phyloP scores from a whole-genome alignment of 208 protist species.

The Trypanosoma platydactyli region DNA sequence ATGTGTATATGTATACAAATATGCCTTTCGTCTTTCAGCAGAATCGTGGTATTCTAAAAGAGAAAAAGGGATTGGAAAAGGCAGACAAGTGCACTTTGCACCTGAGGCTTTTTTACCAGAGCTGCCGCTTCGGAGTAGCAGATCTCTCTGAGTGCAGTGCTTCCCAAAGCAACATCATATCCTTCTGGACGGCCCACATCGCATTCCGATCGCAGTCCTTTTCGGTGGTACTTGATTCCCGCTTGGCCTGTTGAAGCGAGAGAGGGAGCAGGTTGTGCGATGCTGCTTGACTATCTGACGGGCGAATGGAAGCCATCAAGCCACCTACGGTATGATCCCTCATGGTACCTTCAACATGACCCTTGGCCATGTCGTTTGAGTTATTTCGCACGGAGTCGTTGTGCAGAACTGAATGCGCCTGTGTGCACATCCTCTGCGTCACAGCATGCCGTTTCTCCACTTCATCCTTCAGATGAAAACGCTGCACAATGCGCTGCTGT shows the following conservation, averaged over 20 bases:
- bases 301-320: neutral
- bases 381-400: neutral
- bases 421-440: neutral
- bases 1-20: neutral
- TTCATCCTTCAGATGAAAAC: constrained; percentile 4
- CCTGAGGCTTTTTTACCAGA: neutral
- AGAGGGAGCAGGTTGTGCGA: neutral
- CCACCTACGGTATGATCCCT: neutral
- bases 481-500: constrained; percentile 18
- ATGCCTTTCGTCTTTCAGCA: neutral
- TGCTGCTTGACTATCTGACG: neutral
- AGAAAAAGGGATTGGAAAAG: too few species aligned
- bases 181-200: constrained; percentile 20
- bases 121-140: too few species aligned
- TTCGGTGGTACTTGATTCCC: neutral
- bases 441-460: neutral
- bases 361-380: neutral
- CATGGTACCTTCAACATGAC: neutral
- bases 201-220: neutral
- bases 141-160: constrained; percentile 1
- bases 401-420: neutral
- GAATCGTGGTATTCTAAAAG: too few species aligned
- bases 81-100: too few species aligned
- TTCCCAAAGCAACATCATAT: constrained; percentile 22
- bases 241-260: constrained; percentile 1